phyloP scores from a whole-genome alignment of 805 yeast genomes.

The Ogataea ganodermae region DNA sequence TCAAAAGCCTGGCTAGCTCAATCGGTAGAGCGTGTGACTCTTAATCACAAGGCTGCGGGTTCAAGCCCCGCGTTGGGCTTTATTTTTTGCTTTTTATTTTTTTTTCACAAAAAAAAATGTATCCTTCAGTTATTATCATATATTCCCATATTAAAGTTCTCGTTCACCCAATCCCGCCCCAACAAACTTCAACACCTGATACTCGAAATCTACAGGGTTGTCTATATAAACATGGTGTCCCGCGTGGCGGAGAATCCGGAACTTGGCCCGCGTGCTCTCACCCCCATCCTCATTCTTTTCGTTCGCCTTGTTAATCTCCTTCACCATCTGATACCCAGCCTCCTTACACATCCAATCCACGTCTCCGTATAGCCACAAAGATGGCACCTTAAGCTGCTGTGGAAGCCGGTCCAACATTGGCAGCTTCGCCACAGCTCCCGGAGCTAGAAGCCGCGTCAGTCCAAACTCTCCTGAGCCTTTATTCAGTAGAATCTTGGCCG shows the following conservation, averaged over 20 bases:
- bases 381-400: conserved; percentile 41
- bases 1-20: conserved; percentile 28
- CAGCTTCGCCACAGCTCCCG: conserved; percentile 56
- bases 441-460: conserved; percentile 57
- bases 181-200: conserved; percentile 28
- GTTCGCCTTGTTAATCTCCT: conserved; percentile 32
- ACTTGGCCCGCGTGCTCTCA: conserved; percentile 30
- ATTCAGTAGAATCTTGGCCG: conserved; percentile 52
- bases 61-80: conserved; percentile 30
- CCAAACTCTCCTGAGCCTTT: conserved; percentile 68
- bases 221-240: conserved; percentile 61
- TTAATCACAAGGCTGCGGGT: conserved; percentile 33
- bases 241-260: conserved; percentile 42
- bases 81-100: conserved; percentile 10
- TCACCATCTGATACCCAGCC: conserved; percentile 53
- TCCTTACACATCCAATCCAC: conserved; percentile 69
- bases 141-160: not conserved
- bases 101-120: not conserved
- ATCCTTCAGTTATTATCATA: not conserved
- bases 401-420: conserved; percentile 59
- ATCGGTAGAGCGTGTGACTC: conserved; percentile 33
- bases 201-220: conserved; percentile 40
- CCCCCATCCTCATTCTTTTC: conserved; percentile 14
- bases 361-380: conserved; percentile 67
- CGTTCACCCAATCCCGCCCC: not conserved